Conservation (phyloP, 163 green algal genomes). For the Volvox carteri region DNA sequence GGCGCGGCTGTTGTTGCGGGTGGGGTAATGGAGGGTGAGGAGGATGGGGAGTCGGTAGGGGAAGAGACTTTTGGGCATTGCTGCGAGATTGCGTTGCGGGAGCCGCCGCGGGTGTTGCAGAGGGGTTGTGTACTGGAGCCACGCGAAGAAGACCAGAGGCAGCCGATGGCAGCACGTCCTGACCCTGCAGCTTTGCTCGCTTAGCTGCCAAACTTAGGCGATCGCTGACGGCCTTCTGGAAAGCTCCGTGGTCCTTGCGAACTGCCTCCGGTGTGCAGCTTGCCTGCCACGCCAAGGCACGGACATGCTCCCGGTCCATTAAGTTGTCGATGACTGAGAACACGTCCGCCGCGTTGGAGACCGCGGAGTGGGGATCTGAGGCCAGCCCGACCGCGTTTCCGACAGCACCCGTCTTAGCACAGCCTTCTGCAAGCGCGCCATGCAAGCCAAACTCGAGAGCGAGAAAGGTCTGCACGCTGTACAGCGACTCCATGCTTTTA, state of each 20-base stretch:
- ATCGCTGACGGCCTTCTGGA: slow-evolving; percentile 12
- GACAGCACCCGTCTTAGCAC: neutral
- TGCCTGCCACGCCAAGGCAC: neutral
- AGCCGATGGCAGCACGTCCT: neutral
- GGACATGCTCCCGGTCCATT: slow-evolving; percentile 12
- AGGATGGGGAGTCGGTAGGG: too few species aligned
- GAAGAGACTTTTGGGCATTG: neutral
- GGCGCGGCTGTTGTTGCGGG: neutral
- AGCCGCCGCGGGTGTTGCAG: too few species aligned
- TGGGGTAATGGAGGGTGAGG: neutral
- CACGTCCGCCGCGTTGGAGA: neutral
- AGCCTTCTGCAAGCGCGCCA: slow-evolving; percentile 7
- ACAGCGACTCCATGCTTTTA: neutral
- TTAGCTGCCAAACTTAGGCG: neutral
- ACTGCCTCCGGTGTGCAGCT: slow-evolving; percentile 13
- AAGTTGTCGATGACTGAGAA: neutral
- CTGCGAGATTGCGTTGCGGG: neutral
- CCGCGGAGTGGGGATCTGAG: neutral
- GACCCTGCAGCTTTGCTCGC: neutral
- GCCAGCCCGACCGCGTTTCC: neutral
- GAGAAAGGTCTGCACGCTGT: neutral
- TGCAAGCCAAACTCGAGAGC: neutral
- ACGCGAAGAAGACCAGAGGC: too few species aligned
- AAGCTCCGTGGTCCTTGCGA: slow-evolving; percentile 32
- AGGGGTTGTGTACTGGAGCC: too few species aligned